A percentile compares a stretch with the other conserved stretches of the same genome.
Evolutionary conservation across 2,329 filamentous ascomycete genomes (phyloP).

Genomic region (Cladosporium sp.): DNA sequence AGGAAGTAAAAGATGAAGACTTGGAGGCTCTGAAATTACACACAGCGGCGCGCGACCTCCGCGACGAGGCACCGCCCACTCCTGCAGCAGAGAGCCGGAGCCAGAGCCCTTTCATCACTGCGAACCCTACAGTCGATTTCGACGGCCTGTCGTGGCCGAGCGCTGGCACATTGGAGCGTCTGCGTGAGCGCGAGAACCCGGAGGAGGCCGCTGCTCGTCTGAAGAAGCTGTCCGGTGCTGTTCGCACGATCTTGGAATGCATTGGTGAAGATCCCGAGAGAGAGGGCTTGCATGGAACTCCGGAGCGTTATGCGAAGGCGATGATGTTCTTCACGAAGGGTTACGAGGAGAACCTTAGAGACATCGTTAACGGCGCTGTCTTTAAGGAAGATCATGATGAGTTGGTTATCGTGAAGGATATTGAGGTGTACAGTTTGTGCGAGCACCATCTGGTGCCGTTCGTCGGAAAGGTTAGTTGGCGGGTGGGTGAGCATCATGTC

Average conservation of each 20-base stretch:
- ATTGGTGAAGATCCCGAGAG: slow-evolving; percentile 66
- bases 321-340: slow-evolving; percentile 96
- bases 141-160: slow-evolving; percentile 59
- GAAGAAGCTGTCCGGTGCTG: slow-evolving; percentile 62
- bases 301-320: slow-evolving; percentile 88
- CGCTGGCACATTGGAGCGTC: slow-evolving; percentile 34
- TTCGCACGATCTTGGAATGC: slow-evolving; percentile 64
- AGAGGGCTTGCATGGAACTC: slow-evolving; percentile 65
- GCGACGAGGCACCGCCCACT: slow-evolving; percentile 54
- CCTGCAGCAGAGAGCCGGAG: slow-evolving; percentile 50
- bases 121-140: slow-evolving; percentile 54
- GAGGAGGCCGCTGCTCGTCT: slow-evolving; percentile 59
- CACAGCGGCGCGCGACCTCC: slow-evolving; percentile 49
- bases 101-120: slow-evolving; percentile 52
- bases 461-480: slow-evolving; percentile 80
- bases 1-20: slow-evolving; percentile 49
- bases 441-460: slow-evolving; percentile 98
- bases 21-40: slow-evolving; percentile 31
- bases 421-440: slow-evolving; percentile 90
- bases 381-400: slow-evolving; percentile 98
- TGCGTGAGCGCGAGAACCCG: slow-evolving; percentile 45
- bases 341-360: slow-evolving; percentile 89
- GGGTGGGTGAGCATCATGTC: no score
- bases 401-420: slow-evolving; percentile 96
- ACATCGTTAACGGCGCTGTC: slow-evolving; percentile 89